Conservation (phyloP, 1,284 basidiomycete genomes). For the Ustilago esculenta region DNA sequence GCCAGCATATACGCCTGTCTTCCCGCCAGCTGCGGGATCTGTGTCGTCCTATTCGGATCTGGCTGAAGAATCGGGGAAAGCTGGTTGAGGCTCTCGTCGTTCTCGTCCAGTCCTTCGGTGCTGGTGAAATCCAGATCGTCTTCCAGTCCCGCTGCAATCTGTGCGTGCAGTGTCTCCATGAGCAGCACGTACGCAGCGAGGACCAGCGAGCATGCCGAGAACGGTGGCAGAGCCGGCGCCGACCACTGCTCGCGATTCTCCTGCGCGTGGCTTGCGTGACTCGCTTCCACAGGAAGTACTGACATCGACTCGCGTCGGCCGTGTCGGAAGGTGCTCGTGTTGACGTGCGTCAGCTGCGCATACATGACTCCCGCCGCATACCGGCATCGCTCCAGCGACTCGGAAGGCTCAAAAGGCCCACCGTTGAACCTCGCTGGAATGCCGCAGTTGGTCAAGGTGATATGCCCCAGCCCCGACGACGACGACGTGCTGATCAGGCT, state of each 20-base stretch:
- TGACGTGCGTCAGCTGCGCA: slow-evolving; percentile 37
- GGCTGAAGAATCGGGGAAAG: slow-evolving; percentile 38
- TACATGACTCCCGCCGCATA: slow-evolving; percentile 55
- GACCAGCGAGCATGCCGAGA: slow-evolving; percentile 56
- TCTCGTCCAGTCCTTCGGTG: slow-evolving; percentile 13
- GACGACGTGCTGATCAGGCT: slow-evolving; percentile 24
- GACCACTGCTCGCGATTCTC: slow-evolving; percentile 46
- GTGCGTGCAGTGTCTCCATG: slow-evolving; percentile 57
- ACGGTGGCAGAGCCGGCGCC: slow-evolving; percentile 52
- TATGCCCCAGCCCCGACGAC: slow-evolving; percentile 4
- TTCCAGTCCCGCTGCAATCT: slow-evolving; percentile 36
- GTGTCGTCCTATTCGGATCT: slow-evolving; percentile 21
- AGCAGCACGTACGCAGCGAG: slow-evolving; percentile 54
- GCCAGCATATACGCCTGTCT: slow-evolving; percentile 33
- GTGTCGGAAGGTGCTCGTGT: slow-evolving; percentile 36
- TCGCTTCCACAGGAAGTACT: slow-evolving; percentile 22
- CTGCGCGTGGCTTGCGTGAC: slow-evolving; percentile 14
- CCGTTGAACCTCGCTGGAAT: slow-evolving; percentile 48
- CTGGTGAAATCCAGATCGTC: slow-evolving; percentile 34
- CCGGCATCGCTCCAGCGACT: slow-evolving; percentile 51
- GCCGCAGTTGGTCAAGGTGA: slow-evolving; percentile 22
- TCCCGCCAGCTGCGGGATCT: slow-evolving; percentile 21
- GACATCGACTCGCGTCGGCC: slow-evolving; percentile 43
- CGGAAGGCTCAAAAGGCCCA: slow-evolving; percentile 51
- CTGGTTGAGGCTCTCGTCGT: slow-evolving; percentile 19